Evolutionary conservation across 306 rosid genomes (phyloP), one percentile per base, ranked within the genome.

Genomic region (Prosopis cineraria): DNA sequence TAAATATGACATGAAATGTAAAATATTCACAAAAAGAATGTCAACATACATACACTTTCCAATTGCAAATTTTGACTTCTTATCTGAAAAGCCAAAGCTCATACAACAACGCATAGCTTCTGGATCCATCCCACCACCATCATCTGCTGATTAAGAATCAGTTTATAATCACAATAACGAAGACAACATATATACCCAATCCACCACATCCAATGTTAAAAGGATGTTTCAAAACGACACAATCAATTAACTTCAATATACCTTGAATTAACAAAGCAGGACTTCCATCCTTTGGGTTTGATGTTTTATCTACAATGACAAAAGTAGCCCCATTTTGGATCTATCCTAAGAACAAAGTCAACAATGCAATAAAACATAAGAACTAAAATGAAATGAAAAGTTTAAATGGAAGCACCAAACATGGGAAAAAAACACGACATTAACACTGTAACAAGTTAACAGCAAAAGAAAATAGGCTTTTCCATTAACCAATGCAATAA

Each of bases 21-120:
- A 79, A 81, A 27, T 45, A 8, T 60, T 60, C 24, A 52, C 25
- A 73, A 48, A 83, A 70, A 73, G 69, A 81, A 77, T 67, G 80
- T 74, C 78, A 76, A 13, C 50, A 75, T 78, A 47, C 90, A n/a
- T 94, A 94, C 98, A 94, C 81, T 85, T 90, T 68, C 98, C 98
- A 66, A 94, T 92, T 25, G 98, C 88, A 66, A 69, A 70, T 74
- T 89, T 85, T 36, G 93, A 88, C 75, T 84, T 88, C 89, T 92
- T 92, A 40, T 89, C 93, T 59, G 97, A 90, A 87, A 90, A 94
- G 37, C 97, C 98, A 89, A 94, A 94, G 86, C 97, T 94, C 97
- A 94, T 87, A 81, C 98, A 94, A 31, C 79, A 91, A 27, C 90
- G 90, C 97, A 94, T 88, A 29, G 91, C 87, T 58, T 88, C 93